Conservation (phyloP, 257 asterid genomes). For the Buddleja alternifolia region DNA sequence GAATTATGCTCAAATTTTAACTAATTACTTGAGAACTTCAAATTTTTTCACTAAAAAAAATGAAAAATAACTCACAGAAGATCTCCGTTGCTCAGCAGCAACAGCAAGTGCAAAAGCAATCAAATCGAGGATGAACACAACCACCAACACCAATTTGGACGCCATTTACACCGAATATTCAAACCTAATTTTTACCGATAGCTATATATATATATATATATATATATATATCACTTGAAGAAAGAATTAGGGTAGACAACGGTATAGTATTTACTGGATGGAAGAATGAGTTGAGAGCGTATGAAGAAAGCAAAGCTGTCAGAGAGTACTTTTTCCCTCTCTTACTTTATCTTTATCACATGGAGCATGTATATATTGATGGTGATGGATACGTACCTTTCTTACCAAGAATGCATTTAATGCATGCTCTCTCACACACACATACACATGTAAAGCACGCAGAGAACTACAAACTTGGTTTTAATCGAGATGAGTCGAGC, state of each 20-base stretch:
- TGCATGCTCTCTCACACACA: too few species aligned
- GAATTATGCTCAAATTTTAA: too few species aligned
- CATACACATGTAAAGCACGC: too few species aligned
- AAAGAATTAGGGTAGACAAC: not conserved
- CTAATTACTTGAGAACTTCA: too few species aligned
- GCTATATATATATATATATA: too few species aligned
- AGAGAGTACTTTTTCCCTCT: conserved; percentile 25
- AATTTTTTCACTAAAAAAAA: not conserved
- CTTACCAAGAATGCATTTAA: too few species aligned
- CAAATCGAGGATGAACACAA: conserved; percentile 63
- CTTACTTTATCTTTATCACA: conserved; percentile 30
- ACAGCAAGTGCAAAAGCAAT: conserved; percentile 82
- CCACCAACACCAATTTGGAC: conserved; percentile 51
- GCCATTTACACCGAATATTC: conserved; percentile 48
- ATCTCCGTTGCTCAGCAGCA: conserved; percentile 74
- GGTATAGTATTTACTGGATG: not conserved
- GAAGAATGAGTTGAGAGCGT: conserved; percentile 13
- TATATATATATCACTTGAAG: not conserved
- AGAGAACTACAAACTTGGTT: too few species aligned
- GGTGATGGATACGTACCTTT: too few species aligned
- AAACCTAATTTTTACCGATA: not conserved
- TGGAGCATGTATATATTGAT: conserved; percentile 2
- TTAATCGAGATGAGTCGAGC: too few species aligned
- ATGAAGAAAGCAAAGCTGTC: conserved; percentile 32
- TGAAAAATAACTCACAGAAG: conserved; percentile 49